Conservation (phyloP, 495 filamentous ascomycete genomes). For the Talaromyces liani region DNA sequence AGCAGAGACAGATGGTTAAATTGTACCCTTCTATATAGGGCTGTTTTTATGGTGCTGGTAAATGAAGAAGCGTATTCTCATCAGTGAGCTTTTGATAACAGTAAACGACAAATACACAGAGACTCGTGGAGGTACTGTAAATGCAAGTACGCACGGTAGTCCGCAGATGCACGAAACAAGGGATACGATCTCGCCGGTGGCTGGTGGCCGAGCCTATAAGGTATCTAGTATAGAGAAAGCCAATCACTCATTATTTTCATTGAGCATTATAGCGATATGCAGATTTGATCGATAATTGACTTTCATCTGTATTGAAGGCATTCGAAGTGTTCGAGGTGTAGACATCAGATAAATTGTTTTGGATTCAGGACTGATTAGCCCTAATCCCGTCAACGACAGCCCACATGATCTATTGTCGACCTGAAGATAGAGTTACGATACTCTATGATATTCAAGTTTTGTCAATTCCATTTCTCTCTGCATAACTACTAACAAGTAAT, state of each 20-base stretch:
- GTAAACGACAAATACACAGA: not conserved
- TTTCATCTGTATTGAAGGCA: too few relatives aligned
- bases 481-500: too few relatives aligned
- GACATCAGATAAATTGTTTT: too few relatives aligned
- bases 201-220: not conserved
- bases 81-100: too few relatives aligned
- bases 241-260: not conserved
- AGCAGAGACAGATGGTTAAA: too few relatives aligned
- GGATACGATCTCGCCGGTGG: conserved; percentile 1
- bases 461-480: too few relatives aligned
- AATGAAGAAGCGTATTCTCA: too few relatives aligned
- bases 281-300: too few relatives aligned
- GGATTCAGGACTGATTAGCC: not conserved
- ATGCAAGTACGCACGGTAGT: not conserved
- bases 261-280: too few relatives aligned
- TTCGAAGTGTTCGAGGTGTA: too few relatives aligned
- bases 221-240: not conserved
- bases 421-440: not conserved
- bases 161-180: conserved; percentile 5
- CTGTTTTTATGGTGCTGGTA: too few relatives aligned
- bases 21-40: too few relatives aligned
- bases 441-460: not conserved
- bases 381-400: not conserved
- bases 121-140: not conserved
- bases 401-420: not conserved